A percentile compares a stretch with the other conserved stretches of the same genome.
phyloP scores from a whole-genome alignment of 768 basidiomycete genomes.

The Lenzites betulinus region DNA sequence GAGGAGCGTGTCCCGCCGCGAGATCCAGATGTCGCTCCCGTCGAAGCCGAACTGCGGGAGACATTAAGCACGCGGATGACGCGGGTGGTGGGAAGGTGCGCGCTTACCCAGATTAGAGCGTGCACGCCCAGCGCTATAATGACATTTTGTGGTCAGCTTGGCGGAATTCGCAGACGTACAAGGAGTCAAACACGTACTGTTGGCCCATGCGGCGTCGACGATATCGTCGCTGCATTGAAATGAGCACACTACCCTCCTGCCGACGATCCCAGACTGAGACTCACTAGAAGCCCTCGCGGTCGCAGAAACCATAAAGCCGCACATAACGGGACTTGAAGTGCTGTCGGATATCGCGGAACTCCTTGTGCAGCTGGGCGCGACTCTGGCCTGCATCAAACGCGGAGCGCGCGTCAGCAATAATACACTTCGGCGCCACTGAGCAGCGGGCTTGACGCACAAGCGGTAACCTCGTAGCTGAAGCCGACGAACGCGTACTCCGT shows the following conservation, averaged over 20 bases:
- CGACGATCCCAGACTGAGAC: neutral
- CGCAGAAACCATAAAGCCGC: constrained; percentile 47
- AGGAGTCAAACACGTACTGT: constrained; percentile 19
- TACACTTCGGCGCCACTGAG: neutral
- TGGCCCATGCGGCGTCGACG: constrained; percentile 68
- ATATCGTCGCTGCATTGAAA: constrained; percentile 49
- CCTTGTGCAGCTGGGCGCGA: constrained; percentile 45
- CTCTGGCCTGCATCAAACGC: constrained; percentile 57
- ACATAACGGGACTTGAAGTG: constrained; percentile 68
- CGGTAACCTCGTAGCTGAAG: constrained; percentile 73
- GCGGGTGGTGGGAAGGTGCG: neutral
- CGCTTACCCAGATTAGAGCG: constrained; percentile 68
- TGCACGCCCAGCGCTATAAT: constrained; percentile 61
- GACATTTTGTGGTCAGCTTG: neutral
- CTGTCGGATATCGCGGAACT: constrained; percentile 61
- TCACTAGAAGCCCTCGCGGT: constrained; percentile 43
- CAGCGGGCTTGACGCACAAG: constrained; percentile 45
- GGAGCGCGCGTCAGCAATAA: neutral
- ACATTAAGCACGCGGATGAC: too few relatives aligned
- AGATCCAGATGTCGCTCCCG: constrained; percentile 26
- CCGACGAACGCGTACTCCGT: constrained; percentile 78
- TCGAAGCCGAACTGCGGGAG: constrained; percentile 33
- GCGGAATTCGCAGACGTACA: neutral
- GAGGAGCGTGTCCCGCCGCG: constrained; percentile 30
- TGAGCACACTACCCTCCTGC: neutral